Evolutionary conservation across 345 rosid species (phyloP).

Genomic region (Alliaria petiolata): DNA sequence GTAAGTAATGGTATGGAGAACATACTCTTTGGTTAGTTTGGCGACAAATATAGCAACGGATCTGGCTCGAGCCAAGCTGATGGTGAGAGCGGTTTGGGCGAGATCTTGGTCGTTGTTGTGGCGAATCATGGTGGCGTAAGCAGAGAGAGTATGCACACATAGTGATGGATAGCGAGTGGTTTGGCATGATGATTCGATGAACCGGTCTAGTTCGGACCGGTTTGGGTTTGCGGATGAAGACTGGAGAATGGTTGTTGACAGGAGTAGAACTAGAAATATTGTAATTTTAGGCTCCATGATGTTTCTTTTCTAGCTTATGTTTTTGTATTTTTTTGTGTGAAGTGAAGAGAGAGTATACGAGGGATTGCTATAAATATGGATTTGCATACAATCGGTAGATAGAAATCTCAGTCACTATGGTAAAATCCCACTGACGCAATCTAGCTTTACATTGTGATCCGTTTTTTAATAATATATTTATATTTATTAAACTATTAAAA

Average conservation of each 20-base stretch:
- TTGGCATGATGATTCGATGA: constrained; percentile 61
- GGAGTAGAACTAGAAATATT: constrained; percentile 19
- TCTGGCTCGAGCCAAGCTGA: constrained; percentile 57
- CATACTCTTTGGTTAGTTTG: constrained; percentile 46
- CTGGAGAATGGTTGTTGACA: constrained; percentile 13
- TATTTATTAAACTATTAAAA: neutral
- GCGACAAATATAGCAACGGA: constrained; percentile 49
- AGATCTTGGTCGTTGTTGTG: constrained; percentile 57
- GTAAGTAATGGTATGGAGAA: neutral
- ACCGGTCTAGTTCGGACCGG: constrained; percentile 24
- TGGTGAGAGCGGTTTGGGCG: constrained; percentile 58
- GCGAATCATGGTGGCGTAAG: constrained; percentile 52
- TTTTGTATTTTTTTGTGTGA: neutral
- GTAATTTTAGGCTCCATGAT: constrained; percentile 18
- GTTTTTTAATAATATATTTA: neutral
- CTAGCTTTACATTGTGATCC: constrained; percentile 2
- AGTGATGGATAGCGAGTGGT: constrained; percentile 64
- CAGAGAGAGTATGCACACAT: constrained; percentile 59
- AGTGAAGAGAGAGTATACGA: neutral
- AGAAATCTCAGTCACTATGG: neutral
- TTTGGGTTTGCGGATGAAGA: constrained; percentile 12
- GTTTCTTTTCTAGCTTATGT: neutral
- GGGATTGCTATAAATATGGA: constrained; percentile 8
- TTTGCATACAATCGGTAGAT: neutral
- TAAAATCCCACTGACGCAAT: constrained; percentile 6